Percentiles rank a stretch among this genome's conserved stretches.
phyloP scores from a whole-genome alignment of 2,329 filamentous ascomycete species.

The Botrytis pseudocinerea region DNA sequence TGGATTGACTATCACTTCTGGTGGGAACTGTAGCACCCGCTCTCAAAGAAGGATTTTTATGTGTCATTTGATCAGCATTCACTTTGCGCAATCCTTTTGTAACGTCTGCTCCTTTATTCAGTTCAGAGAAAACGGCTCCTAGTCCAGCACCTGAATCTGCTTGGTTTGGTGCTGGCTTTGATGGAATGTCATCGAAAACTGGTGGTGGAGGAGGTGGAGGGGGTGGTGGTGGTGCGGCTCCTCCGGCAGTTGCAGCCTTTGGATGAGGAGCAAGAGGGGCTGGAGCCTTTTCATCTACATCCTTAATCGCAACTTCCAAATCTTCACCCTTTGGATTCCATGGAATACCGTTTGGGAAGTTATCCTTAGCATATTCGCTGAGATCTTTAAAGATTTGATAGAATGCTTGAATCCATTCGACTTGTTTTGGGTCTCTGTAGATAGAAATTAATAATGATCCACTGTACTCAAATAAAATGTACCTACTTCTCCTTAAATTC shows the following conservation, averaged over 20 bases:
- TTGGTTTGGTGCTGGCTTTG: conserved; percentile 48
- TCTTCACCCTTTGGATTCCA: conserved; percentile 84
- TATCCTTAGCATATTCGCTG: conserved; percentile 78
- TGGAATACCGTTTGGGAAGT: conserved; percentile 74
- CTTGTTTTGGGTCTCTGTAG: conserved; percentile 71
- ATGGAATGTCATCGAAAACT: conserved; percentile 53
- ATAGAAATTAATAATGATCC: conserved; percentile 19
- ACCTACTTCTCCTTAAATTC: conserved; percentile 79
- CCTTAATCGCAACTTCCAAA: conserved; percentile 64
- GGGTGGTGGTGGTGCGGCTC: conserved; percentile 12
- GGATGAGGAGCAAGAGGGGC: conserved; percentile 61
- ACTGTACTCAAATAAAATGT: background rate
- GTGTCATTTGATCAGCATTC: conserved; percentile 93
- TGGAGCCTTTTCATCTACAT: conserved; percentile 59
- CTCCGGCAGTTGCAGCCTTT: conserved; percentile 6
- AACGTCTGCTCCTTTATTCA: conserved; percentile 87
- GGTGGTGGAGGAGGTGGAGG: conserved; percentile 62
- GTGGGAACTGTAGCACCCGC: conserved; percentile 68
- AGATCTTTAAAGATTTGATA: conserved; percentile 87
- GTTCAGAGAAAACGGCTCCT: conserved; percentile 84
- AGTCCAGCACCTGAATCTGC: conserved; percentile 60
- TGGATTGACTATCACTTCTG: conserved; percentile 53
- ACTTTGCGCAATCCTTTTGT: conserved; percentile 90
- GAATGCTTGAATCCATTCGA: conserved; percentile 90
- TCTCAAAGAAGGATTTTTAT: conserved; percentile 91